phyloP scores from a whole-genome alignment of 31 red algal species.

The Porphyra umbilicalis region DNA sequence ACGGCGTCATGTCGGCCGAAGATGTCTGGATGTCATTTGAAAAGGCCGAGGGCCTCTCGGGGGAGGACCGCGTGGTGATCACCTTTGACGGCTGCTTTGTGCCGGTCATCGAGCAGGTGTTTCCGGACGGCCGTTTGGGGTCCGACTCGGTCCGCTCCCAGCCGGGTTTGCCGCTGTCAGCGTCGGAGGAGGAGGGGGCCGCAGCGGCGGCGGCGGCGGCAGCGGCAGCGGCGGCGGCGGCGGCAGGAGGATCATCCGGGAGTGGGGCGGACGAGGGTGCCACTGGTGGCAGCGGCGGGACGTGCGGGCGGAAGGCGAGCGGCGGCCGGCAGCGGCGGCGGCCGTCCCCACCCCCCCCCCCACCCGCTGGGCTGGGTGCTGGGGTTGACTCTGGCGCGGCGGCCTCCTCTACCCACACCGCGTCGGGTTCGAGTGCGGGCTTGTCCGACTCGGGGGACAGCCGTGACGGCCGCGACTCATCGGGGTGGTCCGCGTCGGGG shows the following conservation, averaged over 20 bases:
- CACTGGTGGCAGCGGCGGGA: too few species aligned
- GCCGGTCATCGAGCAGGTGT: neutral
- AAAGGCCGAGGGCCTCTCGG: slow-evolving; percentile 1
- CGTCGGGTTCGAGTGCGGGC: neutral
- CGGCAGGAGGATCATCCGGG: too few species aligned
- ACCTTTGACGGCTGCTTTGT: slow-evolving; percentile 6
- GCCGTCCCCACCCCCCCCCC: too few species aligned
- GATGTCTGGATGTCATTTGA: slow-evolving; percentile 1
- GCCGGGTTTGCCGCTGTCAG: neutral
- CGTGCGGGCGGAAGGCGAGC: too few species aligned
- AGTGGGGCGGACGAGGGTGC: too few species aligned
- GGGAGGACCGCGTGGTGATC: slow-evolving; percentile 7
- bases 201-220: neutral
- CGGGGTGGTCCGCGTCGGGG: neutral
- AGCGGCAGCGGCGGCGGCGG: too few species aligned
- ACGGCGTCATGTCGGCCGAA: slow-evolving; percentile 15
- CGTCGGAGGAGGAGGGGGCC: neutral
- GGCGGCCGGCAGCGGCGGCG: too few species aligned
- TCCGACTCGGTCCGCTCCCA: neutral
- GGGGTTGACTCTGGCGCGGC: too few species aligned
- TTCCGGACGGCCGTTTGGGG: neutral
- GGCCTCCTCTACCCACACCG: neutral
- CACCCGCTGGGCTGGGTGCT: too few species aligned
- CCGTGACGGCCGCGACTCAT: neutral
- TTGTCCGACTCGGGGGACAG: neutral